Percentiles rank a stretch among this genome's conserved stretches.
Conservation (phyloP, 495 filamentous ascomycete species). For the Penicillium soppii region DNA sequence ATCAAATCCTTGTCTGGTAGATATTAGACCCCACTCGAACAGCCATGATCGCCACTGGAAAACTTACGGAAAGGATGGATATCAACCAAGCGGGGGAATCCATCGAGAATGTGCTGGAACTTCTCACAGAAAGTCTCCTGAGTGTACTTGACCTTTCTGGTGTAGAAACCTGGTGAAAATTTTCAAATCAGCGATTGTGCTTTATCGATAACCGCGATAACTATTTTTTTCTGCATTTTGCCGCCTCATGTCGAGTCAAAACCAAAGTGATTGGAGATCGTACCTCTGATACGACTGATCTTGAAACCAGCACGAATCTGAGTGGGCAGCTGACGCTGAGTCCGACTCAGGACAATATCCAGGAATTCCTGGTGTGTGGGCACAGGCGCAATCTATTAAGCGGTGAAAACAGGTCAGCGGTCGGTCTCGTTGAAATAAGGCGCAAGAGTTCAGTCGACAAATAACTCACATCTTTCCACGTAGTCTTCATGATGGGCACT, state of each 20-base stretch:
- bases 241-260: constrained; percentile 1
- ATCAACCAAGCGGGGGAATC: constrained; percentile 90
- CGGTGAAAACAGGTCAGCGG: constrained; percentile 32
- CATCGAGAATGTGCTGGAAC: constrained; percentile 81
- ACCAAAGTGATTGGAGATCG: not conserved
- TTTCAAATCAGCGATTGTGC: constrained; percentile 28
- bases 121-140: constrained; percentile 96
- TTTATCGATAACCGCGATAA: constrained; percentile 27
- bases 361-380: constrained; percentile 94
- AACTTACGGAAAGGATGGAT: constrained; percentile 92
- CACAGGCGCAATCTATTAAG: constrained; percentile 73
- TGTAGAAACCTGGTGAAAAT: constrained; percentile 73
- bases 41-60: constrained; percentile 19
- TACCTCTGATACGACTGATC: constrained; percentile 89
- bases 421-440: constrained; percentile 2
- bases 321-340: constrained; percentile 90
- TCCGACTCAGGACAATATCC: constrained; percentile 92
- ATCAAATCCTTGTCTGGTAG: constrained; percentile 69
- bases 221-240: constrained; percentile 15
- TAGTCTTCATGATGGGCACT: constrained; percentile 64
- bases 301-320: constrained; percentile 96
- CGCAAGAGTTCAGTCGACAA: not conserved
- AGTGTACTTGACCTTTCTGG: constrained; percentile 98
- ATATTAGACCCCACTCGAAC: constrained; percentile 20
- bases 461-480: constrained; percentile 62